A percentile compares a stretch with the other conserved stretches of the same genome.
Evolutionary conservation across 345 rosid genomes (phyloP).

Genomic region (Moricandia moricandioides): DNA sequence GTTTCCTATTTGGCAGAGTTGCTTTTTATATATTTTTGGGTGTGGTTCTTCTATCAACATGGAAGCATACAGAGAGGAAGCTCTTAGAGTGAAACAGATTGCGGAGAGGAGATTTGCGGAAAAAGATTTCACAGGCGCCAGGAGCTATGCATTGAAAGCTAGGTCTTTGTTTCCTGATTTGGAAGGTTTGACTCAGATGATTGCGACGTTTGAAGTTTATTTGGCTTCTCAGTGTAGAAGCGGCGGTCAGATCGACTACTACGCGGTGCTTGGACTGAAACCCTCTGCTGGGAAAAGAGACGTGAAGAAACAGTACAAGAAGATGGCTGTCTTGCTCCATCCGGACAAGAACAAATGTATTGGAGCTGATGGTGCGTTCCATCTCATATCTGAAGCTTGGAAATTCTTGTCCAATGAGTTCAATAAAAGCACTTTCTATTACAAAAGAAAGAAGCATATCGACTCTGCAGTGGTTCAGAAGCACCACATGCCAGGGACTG

Average conservation of each 20-base stretch:
- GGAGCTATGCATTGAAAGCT: slow-evolving; percentile 77
- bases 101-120: slow-evolving; percentile 86
- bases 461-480: slow-evolving; percentile 44
- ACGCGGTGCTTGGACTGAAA: slow-evolving; percentile 83
- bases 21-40: slow-evolving; percentile 25
- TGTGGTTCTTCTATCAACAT: slow-evolving; percentile 40
- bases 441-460: slow-evolving; percentile 59
- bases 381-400: slow-evolving; percentile 96
- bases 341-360: slow-evolving; percentile 76
- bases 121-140: slow-evolving; percentile 75
- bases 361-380: slow-evolving; percentile 98
- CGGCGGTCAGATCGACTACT: slow-evolving; percentile 73
- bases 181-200: slow-evolving; percentile 92
- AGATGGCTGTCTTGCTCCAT: slow-evolving; percentile 90
- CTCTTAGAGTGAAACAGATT: slow-evolving; percentile 73
- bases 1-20: slow-evolving; percentile 34
- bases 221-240: slow-evolving; percentile 65
- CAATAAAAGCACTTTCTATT: slow-evolving; percentile 66
- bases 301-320: slow-evolving; percentile 87
- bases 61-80: slow-evolving; percentile 78
- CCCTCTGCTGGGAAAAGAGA: slow-evolving; percentile 82
- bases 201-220: slow-evolving; percentile 90
- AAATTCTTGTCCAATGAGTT: slow-evolving; percentile 62
- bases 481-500: slow-evolving; percentile 43
- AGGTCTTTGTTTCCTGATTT: slow-evolving; percentile 68